Base-by-base conservation (phyloP, 768 basidiomycete species). In the Boletellus sp. region DNA sequence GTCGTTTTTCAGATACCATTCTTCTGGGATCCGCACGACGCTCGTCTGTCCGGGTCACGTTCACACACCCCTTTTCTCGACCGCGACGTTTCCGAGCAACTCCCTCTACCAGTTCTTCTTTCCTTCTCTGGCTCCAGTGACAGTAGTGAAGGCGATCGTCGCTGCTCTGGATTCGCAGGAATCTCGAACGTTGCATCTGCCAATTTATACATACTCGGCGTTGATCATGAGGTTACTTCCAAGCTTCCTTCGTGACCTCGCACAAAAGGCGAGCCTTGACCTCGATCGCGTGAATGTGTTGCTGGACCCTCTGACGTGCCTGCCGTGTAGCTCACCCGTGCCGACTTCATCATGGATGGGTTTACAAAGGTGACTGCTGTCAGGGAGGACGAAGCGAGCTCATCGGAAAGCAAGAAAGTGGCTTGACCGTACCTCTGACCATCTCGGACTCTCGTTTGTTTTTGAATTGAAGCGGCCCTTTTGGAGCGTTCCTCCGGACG, bases 1-100 rank as follows among this genome's bases (percentile, higher is more conserved):
- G 48, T 8, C 46, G 42, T 36, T 7, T 50, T 36, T 23, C 53
- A 84, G 85, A n/a, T 87, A 92, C 70, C 72, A 80, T 34, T 75
- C 82, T 26, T 88, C 87, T 1, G 66, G 73, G 37, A 83, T 99
- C 67, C 86, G 90, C n/a, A 95, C 93, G 10, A 94, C 92, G 3
- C 76, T 97, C 19, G 69, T 98, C 51, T 75, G 84, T 46, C 85
- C 95, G 1, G 90, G 90, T 2, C 87, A 90, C 64, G 74, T 92
- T 60, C 67, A 76, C 38, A 95, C 94, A 0, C 76, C 78, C 2
- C 77, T 98, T 62, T 98, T 97, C 71, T 77, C 82, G 15, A 77
- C 74, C 0, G 61, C 78, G 19, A 68, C 62, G 10, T 68, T 84
- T 36, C 82, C 88, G 4, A 60, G 66, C 31, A 74, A 70, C 48